phyloP scores from a whole-genome alignment of 1,284 basidiomycete species.

The Sanghuangporus weigelae region DNA sequence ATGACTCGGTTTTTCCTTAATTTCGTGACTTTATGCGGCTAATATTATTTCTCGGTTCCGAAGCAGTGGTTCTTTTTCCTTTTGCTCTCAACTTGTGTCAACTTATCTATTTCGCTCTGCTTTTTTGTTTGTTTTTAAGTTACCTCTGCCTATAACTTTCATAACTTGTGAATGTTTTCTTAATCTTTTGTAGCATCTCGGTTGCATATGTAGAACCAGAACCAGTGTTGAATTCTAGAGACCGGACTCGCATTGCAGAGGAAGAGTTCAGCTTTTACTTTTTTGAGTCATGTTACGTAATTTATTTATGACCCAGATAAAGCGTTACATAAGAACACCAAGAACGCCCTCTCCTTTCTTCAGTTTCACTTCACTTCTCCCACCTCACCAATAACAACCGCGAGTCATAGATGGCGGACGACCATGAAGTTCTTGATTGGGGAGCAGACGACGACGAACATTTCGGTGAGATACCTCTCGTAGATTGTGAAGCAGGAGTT shows the following conservation, averaged over 20 bases:
- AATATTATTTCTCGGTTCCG: background rate
- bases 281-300: background rate
- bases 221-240: background rate
- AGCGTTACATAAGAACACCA: background rate
- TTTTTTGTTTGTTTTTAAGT: background rate
- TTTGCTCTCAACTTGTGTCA: background rate
- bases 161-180: background rate
- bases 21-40: background rate
- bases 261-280: background rate
- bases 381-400: background rate
- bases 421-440: constrained; percentile 69
- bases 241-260: background rate
- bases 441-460: constrained; percentile 63
- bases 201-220: constrained; percentile 1
- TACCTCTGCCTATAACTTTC: background rate
- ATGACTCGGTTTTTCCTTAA: background rate
- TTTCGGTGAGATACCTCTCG: constrained; percentile 19
- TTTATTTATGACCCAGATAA: background rate
- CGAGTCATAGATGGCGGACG: constrained; percentile 52
- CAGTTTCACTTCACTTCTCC: background rate
- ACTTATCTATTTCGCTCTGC: background rate
- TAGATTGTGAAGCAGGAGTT: background rate
- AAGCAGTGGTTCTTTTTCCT: background rate
- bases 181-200: constrained; percentile 9
- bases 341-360: background rate